Base-by-base conservation (phyloP, 768 basidiomycete species). In the Pholiota molesta region DNA sequence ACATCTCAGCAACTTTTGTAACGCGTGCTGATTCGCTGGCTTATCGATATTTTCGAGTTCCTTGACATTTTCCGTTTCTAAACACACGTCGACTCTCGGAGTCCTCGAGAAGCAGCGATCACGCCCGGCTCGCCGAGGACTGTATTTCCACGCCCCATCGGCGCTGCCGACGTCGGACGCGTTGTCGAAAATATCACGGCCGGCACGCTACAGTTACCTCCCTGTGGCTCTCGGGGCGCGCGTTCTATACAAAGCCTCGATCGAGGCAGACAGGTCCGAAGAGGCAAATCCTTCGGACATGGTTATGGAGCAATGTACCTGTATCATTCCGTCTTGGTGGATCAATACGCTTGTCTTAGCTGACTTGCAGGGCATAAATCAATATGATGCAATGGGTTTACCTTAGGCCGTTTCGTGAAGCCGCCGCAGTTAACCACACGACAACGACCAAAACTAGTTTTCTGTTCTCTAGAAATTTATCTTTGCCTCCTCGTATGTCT, bases 41-140 rank as follows among this genome's bases (percentile, higher is more conserved):
- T 65, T 66, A 65, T 65, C 62, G 58, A 52, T 52, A 39, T 64
- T 40, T 40, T 60, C 59, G 61, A 55, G 59, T 23, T 40, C 55
- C 51, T 59, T 52, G 42, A 44, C 54, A 54, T 65, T 40, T 61
- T 62, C 58, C 61, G 57, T 57, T 62, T 55, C 59, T 39, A 51
- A 56, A 62, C 58, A 63, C 37, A 49, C 55, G 37, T 65, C 64
- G 66, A 65, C 59, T 39, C 65, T 69, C 64, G 63, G 55, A 65
- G 49, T 62, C 63, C 64, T 69, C 65, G 65, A 65, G 65, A 66
- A 68, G 67, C 65, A 55, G 44, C n/a, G 19, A 19, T 23, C 33
- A 31, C 19, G 5, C 40, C 29, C 56, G 14, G n/a, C 55, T 42
- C 37, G 37, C 40, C 59, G 59, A 58, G 57, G 49, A 2, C 31